Base-by-base conservation (phyloP, 352 stramenopile species). In the Pythium sp. region DNA sequence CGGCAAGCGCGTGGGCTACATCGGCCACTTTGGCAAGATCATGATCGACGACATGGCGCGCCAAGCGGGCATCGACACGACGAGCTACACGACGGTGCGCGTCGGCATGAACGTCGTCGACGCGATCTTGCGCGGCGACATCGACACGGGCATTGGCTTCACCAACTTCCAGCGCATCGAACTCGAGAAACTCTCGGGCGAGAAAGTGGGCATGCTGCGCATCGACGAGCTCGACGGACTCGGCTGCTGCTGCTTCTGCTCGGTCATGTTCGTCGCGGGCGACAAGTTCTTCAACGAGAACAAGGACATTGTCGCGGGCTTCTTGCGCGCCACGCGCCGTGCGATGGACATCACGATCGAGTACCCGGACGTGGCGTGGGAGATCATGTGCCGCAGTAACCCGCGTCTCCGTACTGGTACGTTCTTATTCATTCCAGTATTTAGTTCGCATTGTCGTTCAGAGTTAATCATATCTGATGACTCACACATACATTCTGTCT, bases 111-210 rank as follows among this genome's bases (percentile, higher is more conserved):
- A 84, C 65, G 77, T 84, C 51, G 76, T 78, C n/a, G 77, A 84
- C 41, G 77, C 77, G 32, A 84, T 84, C 49, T 55, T 84, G 57
- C 77, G 77, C 41, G 77, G 74, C 34, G 77, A 81, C 18, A 81
- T 84, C 57, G 77, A 84, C 70, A 84, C 77, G 24, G 77, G 77
- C 30, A 84, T 84, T 54, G 77, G 77, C 32, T 84, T 84, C 55
- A 84, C 77, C 62, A 84, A 84, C 77, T 84, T 84, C 68, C 77
- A 84, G 68, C 77, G 77, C 64, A 72, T 84, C 26, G 77, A 84
- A 57, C 71, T 84, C 28, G 77, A 84, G 65, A 73, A 84, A 65
- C 73, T 84, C 51, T 79, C 74, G 55, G 77, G 77, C 47, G 77
- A 84, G 67, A 80, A 80, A 36, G 77, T 77, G 9, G 77, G 77